phyloP scores from a whole-genome alignment of 2,329 filamentous ascomycete genomes.

The Botrytis porri region DNA sequence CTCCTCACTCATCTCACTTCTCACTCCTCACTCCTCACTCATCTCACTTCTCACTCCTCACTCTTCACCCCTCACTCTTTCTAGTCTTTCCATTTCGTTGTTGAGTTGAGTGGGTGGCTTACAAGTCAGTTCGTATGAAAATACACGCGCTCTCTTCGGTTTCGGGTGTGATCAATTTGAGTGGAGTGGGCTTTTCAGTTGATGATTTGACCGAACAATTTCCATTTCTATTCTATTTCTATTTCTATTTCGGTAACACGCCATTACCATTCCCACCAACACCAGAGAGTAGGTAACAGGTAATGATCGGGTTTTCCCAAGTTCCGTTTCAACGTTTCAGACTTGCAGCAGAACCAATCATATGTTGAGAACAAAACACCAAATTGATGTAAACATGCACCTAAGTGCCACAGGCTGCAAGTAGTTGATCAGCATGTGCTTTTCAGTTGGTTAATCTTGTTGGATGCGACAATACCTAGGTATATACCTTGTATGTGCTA shows the following conservation, averaged over 20 bases:
- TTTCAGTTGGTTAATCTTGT: not conserved
- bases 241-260: conserved; percentile 4
- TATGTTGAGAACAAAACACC: not conserved
- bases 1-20: too few relatives aligned
- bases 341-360: conserved; percentile 7
- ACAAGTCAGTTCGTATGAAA: not conserved
- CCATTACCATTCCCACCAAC: conserved; percentile 6
- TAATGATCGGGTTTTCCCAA: conserved; percentile 5
- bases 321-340: conserved; percentile 10
- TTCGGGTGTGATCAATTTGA: not conserved
- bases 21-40: not conserved
- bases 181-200: not conserved
- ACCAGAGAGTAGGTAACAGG: not conserved
- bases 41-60: too few relatives aligned
- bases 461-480: not conserved
- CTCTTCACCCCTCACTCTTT: too few relatives aligned
- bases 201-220: not conserved
- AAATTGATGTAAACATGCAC: not conserved
- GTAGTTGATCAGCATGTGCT: conserved; percentile 11
- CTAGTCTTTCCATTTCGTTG: not conserved
- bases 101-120: not conserved
- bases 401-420: not conserved
- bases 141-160: not conserved
- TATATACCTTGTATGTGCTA: not conserved
- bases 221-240: not conserved